These are phyloP conservation scores for Hemileccinum rubropunctum DNA, from an alignment of 768 basidiomycete genomes.

Conservation along the genomic window DNA sequence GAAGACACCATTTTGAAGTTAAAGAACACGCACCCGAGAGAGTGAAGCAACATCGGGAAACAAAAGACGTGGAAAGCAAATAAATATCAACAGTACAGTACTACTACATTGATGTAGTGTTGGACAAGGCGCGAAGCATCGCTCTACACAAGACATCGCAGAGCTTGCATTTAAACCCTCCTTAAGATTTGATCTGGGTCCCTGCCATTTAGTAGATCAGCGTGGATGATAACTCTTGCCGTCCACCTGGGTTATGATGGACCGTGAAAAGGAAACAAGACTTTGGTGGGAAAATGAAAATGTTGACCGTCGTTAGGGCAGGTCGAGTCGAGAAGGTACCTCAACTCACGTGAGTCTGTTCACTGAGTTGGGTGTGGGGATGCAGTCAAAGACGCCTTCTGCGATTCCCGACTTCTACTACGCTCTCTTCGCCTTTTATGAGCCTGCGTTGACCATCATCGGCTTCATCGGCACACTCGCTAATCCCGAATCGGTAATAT, in stretches of 20 bases:
- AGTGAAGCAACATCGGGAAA: conserved; percentile 51
- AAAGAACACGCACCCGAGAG: conserved; percentile 48
- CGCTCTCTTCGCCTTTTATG: conserved; percentile 69
- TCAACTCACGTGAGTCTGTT: no score
- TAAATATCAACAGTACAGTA: no score
- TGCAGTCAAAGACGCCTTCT: conserved; percentile 42
- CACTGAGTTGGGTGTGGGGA: conserved; percentile 23
- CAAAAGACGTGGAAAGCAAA: no score
- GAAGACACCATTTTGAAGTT: background rate
- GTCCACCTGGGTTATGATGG: conserved; percentile 69
- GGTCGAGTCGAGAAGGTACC: no score
- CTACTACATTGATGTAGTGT: no score
- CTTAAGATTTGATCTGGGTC: conserved; percentile 64
- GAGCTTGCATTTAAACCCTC: conserved; percentile 72
- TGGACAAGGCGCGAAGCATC: conserved; percentile 49
- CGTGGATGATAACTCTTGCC: conserved; percentile 38
- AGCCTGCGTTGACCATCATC: conserved; percentile 61
- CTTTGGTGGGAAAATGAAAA: background rate
- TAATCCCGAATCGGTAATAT: conserved; percentile 61
- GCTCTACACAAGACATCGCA: conserved; percentile 23
- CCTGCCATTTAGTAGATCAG: conserved; percentile 73
- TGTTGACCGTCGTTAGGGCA: conserved; percentile 26
- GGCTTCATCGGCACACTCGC: conserved; percentile 66
- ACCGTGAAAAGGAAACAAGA: conserved; percentile 46
- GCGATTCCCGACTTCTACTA: conserved; percentile 75